A percentile compares a stretch with the other conserved stretches of the same genome.
These are phyloP conservation scores for Polygonum maritimum DNA, from an alignment of 148 eudicot species.

Conservation along the genomic window DNA sequence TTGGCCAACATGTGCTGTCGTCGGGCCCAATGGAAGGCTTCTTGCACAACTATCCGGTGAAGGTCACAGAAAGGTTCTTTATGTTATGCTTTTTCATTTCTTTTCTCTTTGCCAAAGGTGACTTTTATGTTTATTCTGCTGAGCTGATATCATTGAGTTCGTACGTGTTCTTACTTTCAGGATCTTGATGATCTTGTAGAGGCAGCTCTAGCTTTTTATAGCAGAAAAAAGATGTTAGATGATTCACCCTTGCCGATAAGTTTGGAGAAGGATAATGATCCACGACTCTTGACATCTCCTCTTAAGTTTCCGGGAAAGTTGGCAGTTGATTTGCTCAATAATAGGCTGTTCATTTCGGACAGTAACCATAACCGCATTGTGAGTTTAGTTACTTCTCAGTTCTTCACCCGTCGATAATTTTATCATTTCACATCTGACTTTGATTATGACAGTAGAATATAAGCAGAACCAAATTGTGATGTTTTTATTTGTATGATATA, in stretches of 20 bases:
- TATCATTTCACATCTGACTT: not conserved
- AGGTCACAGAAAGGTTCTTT: slow-evolving; percentile 82
- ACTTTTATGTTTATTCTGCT: too few species aligned
- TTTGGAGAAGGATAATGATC: slow-evolving; percentile 92
- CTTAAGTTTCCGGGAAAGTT: slow-evolving; percentile 96
- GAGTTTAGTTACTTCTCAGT: slow-evolving; percentile 26
- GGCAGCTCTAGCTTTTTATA: slow-evolving; percentile 82
- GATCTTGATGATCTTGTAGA: slow-evolving; percentile 84
- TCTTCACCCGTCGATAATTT: not conserved
- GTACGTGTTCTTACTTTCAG: slow-evolving; percentile 24
- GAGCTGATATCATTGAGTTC: not conserved
- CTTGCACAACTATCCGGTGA: slow-evolving; percentile 86
- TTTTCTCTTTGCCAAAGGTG: not conserved
- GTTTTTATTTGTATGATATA: not conserved
- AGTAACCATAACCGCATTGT: slow-evolving; percentile 95
- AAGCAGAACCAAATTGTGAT: not conserved
- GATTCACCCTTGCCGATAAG: slow-evolving; percentile 61
- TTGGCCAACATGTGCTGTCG: slow-evolving; percentile 90
- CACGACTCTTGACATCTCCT: slow-evolving; percentile 71
- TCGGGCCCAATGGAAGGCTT: slow-evolving; percentile 85
- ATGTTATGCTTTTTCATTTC: not conserved
- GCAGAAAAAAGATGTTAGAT: slow-evolving; percentile 55
- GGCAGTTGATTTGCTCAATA: slow-evolving; percentile 73
- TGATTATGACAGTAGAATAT: not conserved
- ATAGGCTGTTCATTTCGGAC: slow-evolving; percentile 90